Conservation (phyloP, 2,329 filamentous ascomycete genomes). For the Cladophialophora psammophila region DNA sequence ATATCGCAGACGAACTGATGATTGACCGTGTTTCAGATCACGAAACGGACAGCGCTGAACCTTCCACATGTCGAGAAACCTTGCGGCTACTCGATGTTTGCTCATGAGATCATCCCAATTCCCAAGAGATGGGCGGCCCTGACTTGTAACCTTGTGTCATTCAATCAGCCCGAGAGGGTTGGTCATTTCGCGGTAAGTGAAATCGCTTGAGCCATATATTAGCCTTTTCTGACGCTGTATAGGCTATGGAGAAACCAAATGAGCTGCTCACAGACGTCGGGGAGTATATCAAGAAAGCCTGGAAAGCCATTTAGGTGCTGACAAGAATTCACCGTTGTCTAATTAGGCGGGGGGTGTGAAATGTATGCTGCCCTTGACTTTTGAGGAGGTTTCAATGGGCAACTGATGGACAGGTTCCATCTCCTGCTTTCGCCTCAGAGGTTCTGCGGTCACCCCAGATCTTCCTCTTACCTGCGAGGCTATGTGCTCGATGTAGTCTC, state of each 20-base stretch:
- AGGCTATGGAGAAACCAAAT: slow-evolving; percentile 12
- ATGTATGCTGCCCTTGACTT: too few relatives aligned
- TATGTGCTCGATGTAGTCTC: too few relatives aligned
- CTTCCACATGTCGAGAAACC: slow-evolving; percentile 49
- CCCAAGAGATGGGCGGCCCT: slow-evolving; percentile 44
- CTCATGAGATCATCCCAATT: slow-evolving; percentile 50
- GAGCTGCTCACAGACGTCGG: slow-evolving; percentile 9
- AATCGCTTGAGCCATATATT: not conserved
- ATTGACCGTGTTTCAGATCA: too few relatives aligned
- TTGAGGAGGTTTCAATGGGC: too few relatives aligned
- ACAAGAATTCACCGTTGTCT: not conserved
- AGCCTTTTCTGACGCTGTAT: slow-evolving; percentile 2
- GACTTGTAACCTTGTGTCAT: slow-evolving; percentile 17
- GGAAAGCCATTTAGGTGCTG: slow-evolving; percentile 9
- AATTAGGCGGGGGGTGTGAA: too few relatives aligned
- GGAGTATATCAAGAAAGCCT: slow-evolving; percentile 15
- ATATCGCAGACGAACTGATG: too few relatives aligned
- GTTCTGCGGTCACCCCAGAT: too few relatives aligned
- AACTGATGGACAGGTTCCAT: too few relatives aligned
- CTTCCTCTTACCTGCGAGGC: too few relatives aligned
- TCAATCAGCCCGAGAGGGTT: not conserved
- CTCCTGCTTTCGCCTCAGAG: too few relatives aligned
- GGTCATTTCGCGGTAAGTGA: not conserved
- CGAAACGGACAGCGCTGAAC: too few relatives aligned
- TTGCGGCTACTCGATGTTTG: slow-evolving; percentile 57